These are phyloP conservation scores for Ophiostoma ulmi DNA, from an alignment of 2,329 filamentous ascomycete genomes.

Conservation along the genomic window DNA sequence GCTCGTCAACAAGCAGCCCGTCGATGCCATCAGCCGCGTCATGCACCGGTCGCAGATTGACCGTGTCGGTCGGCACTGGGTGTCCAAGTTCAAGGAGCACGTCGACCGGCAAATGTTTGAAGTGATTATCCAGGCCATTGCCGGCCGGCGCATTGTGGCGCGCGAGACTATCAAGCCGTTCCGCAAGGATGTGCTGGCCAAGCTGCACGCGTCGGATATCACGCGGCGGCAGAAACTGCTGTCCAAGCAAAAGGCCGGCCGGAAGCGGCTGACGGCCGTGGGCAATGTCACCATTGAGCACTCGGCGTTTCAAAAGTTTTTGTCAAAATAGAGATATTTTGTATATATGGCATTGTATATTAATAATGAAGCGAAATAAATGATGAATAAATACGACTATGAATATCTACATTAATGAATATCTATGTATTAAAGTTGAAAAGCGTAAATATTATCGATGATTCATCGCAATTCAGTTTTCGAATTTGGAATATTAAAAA, in stretches of 20 bases:
- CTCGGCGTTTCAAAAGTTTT: slow-evolving; percentile 87
- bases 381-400: not conserved
- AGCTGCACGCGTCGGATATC: slow-evolving; percentile 88
- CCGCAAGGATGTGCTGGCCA: slow-evolving; percentile 87
- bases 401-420: too few species aligned
- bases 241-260: slow-evolving; percentile 94
- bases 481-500: too few species aligned
- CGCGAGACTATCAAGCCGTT: slow-evolving; percentile 95
- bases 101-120: slow-evolving; percentile 94
- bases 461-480: too few species aligned
- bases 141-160: slow-evolving; percentile 76
- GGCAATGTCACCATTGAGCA: slow-evolving; percentile 96
- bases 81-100: slow-evolving; percentile 93
- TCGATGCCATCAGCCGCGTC: slow-evolving; percentile 90
- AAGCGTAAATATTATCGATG: too few species aligned
- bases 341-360: not conserved
- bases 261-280: slow-evolving; percentile 77
- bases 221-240: slow-evolving; percentile 76
- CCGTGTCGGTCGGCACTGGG: slow-evolving; percentile 78
- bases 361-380: not conserved
- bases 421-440: not conserved
- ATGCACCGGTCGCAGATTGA: slow-evolving; percentile 79
- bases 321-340: slow-evolving; percentile 55
- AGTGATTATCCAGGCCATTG: slow-evolving; percentile 80
- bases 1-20: slow-evolving; percentile 85